Evolutionary conservation across 371 early-diverging fungal species (phyloP), one percentile per base, ranked within the genome.

Genomic region (Mucor piriformis): DNA sequence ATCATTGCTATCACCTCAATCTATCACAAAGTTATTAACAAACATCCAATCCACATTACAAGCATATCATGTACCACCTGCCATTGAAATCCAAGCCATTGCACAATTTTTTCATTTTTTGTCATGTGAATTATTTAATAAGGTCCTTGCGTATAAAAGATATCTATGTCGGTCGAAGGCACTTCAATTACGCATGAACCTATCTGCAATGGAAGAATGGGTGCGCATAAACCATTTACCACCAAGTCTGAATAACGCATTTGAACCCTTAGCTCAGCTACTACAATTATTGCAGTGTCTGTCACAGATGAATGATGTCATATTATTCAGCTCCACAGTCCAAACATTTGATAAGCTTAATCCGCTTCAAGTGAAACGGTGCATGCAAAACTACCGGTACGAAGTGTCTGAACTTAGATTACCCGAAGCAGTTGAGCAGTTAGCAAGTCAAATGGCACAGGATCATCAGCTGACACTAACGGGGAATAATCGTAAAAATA

Each of bases 151-250:
- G 5, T 83, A 81, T 56, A 83, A 87, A 57, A 85, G 86, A 42
- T 88, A 86, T 35, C 81, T 92, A 61, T 86, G 88, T 57, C 88
- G 95, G 3, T 84, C 89, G n/a, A 85, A 83, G 43, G 95, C 95
- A 0, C 78, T 92, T 51, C 92, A 89, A 67, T 84, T 95, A 23
- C 89, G 91, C 25, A 82, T 93, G 76, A 97, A 95, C 65, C 51
- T 95, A 20, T 85, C 89, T 0, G 74, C 69, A 6, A 18, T 96
- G 13, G 90, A 89, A 63, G 93, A 93, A 44, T 95, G 95, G 95
- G 78, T 91, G 18, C 82, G 89, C 25, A 66, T 64, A 0, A 77
- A 82, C 33, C 69, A 72, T 13, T 50, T 70, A 3, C 82, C 84
- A 0, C 38, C 78, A 0, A 67, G 67, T 6, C 57, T 81, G 4